Base-by-base conservation (phyloP, 169 alveolate genomes). In the Cryptosporidium ryanae region DNA sequence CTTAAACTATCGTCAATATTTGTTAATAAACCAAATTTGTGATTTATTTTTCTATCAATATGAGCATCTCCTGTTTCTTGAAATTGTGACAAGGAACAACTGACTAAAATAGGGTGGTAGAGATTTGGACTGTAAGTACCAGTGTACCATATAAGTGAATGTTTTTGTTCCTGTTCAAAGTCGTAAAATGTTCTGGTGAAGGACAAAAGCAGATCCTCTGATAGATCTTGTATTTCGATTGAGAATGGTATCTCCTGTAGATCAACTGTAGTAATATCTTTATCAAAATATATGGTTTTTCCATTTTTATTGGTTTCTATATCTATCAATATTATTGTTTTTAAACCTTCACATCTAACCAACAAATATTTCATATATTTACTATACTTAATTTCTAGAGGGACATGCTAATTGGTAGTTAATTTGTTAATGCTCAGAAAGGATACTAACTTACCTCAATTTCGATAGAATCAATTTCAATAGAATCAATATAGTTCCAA, bases 361-460 rank as follows among this genome's bases (percentile, higher is more conserved):
- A 68, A 52, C 7, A 68, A 13, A 50, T 52, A 50, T 18, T 25
- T 25, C 49, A 68, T 5, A n/a, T 7, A 7, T 50, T 48, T 7
- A 21, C 67, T 68, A 27, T 49, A 68, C 13, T 68, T 68, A 4
- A 68, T 15, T 55, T 68, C 83, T 31, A 68, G 52, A 6, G 83
- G 83, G 23, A n/a, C 15, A 15, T 25, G 52, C 83, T 68, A 17
- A 8, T n/a, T 50, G 5, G 32, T 7, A 6, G 52, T 29, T 68
- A 6, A 32, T 29, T 25, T 12, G 21, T n/a, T 3, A 34, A 10
- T 49, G 2, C 18, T 21, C 1, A 46, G 10, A 12, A 13, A 0
- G 23, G 29, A 21, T 15, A 52, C 18, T 1, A n/a, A 68, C 83
- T 68, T 68, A 68, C 87, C 71, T 76, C 76, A 0, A 76, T 31